Percentiles rank a stretch among this genome's conserved stretches.
Evolutionary conservation across 2,329 filamentous ascomycete genomes (phyloP).

Genomic region (Exophiala sp.): DNA sequence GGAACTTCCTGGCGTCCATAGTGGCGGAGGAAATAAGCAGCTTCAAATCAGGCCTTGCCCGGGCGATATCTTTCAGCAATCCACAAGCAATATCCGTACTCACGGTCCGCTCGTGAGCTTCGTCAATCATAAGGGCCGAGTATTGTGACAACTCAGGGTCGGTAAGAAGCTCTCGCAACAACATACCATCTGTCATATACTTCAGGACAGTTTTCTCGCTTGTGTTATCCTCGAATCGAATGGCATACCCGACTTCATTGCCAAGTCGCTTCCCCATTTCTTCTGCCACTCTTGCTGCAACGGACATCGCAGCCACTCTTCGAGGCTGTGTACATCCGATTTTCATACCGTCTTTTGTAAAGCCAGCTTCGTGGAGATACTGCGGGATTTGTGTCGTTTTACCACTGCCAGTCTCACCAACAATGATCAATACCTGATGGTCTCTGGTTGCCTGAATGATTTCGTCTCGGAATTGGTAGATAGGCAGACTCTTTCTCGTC

Average conservation of each 20-base stretch:
- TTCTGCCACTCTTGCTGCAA: constrained; percentile 91
- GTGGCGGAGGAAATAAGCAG: constrained; percentile 91
- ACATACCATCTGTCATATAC: constrained; percentile 97
- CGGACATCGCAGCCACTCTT: constrained; percentile 94
- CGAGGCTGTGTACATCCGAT: constrained; percentile 92
- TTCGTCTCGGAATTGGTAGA: constrained; percentile 81
- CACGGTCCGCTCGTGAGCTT: constrained; percentile 91
- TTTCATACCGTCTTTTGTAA: constrained; percentile 77
- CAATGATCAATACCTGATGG: constrained; percentile 84
- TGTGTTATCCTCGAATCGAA: constrained; percentile 90
- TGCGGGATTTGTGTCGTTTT: constrained; percentile 96
- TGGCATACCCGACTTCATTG: constrained; percentile 88
- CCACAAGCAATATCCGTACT: constrained; percentile 87
- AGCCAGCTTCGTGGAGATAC: constrained; percentile 87
- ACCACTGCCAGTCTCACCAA: constrained; percentile 90
- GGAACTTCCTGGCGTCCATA: constrained; percentile 90
- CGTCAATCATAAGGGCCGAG: constrained; percentile 90
- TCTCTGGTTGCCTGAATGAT: constrained; percentile 82
- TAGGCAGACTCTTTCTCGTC: constrained; percentile 82
- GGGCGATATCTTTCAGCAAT: constrained; percentile 81
- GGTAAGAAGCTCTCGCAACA: constrained; percentile 83
- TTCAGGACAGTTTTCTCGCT: constrained; percentile 88
- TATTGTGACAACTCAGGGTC: constrained; percentile 81
- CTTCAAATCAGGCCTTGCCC: constrained; percentile 79
- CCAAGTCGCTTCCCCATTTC: constrained; percentile 89